These are phyloP conservation scores for Mimosa bimucronata DNA, from an alignment of 306 rosid genomes.

Conservation along the genomic window DNA sequence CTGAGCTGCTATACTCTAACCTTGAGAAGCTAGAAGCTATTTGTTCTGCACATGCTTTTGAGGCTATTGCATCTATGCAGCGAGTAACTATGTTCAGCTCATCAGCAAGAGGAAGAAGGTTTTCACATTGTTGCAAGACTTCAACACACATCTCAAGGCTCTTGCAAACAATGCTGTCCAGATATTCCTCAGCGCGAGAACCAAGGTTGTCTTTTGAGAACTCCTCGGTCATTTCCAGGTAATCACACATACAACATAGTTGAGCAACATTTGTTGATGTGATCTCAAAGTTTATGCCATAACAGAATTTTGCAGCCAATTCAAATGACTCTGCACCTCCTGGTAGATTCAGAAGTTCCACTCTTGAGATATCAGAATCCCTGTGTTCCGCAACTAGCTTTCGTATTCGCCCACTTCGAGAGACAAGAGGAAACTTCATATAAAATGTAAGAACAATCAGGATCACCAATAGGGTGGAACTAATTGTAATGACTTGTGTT, in stretches of 20 bases:
- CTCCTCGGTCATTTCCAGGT: conserved; percentile 95
- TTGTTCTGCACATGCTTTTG: conserved; percentile 96
- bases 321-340: conserved; percentile 95
- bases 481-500: neutral
- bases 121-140: conserved; percentile 92
- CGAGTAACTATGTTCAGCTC: conserved; percentile 77
- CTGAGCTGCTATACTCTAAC: conserved; percentile 97
- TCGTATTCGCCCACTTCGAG: conserved; percentile 94
- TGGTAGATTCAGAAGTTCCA: conserved; percentile 90
- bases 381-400: conserved; percentile 91
- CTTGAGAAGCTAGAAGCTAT: conserved; percentile 98
- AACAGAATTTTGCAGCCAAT: conserved; percentile 94
- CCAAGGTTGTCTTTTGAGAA: conserved; percentile 86
- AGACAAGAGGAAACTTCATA: conserved; percentile 95
- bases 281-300: conserved; percentile 94
- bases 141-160: conserved; percentile 93
- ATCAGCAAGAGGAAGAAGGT: conserved; percentile 82
- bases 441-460: conserved; percentile 11
- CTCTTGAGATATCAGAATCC: conserved; percentile 87
- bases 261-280: conserved; percentile 86
- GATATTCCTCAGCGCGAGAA: conserved; percentile 84
- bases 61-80: conserved; percentile 93
- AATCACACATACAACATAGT: conserved; percentile 85
- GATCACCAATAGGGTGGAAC: conserved; percentile 24
- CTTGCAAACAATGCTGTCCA: conserved; percentile 79